These are phyloP conservation scores for Diaporthe ilicicola DNA, from an alignment of 2,329 filamentous ascomycete genomes.

Conservation along the genomic window DNA sequence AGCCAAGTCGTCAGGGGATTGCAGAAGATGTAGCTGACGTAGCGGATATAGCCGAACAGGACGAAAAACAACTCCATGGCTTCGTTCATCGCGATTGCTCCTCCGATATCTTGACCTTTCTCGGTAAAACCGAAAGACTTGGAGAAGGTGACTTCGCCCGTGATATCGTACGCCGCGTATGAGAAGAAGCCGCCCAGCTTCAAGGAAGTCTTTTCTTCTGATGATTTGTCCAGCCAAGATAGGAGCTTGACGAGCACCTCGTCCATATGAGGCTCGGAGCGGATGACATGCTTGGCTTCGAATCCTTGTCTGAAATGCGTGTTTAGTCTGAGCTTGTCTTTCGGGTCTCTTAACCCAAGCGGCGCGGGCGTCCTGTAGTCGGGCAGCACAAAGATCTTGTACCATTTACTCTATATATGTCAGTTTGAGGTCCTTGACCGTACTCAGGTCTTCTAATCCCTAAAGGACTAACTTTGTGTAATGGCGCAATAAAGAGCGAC, in stretches of 20 bases:
- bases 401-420: constrained; percentile 21
- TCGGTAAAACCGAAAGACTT: constrained; percentile 41
- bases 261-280: no score
- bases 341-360: constrained; percentile 49
- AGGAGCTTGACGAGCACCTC: constrained; percentile 33
- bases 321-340: constrained; percentile 44
- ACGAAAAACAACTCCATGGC: constrained; percentile 31
- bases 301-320: constrained; percentile 45
- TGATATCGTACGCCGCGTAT: constrained; percentile 43
- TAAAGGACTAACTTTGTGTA: no score
- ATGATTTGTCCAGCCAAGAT: constrained; percentile 36
- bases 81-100: constrained; percentile 38
- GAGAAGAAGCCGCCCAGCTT: constrained; percentile 38
- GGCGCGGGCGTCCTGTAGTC: constrained; percentile 47
- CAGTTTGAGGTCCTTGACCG: no score
- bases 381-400: constrained; percentile 15
- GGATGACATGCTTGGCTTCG: no score
- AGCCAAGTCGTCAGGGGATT: constrained; percentile 41
- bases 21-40: constrained; percentile 37
- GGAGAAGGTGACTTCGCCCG: constrained; percentile 44
- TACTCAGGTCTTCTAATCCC: no score
- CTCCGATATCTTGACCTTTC: constrained; percentile 41
- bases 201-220: constrained; percentile 30
- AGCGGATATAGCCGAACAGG: constrained; percentile 35
- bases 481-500: no score